Evolutionary conservation across 2,329 filamentous ascomycete genomes (phyloP).

Genomic region (Lachnellula occidentalis): DNA sequence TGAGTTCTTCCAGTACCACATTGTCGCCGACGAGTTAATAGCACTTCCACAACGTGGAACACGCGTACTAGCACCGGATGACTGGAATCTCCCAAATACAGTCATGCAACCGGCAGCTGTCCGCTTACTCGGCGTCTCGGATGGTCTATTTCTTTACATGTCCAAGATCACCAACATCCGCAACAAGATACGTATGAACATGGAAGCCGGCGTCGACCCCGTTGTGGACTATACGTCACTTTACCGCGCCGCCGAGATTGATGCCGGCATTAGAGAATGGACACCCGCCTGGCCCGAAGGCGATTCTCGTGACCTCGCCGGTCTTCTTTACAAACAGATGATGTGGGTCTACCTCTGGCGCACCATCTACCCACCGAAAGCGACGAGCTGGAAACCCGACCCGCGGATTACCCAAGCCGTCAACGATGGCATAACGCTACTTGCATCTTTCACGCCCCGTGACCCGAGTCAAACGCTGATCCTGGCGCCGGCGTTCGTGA

Average conservation of each 20-base stretch:
- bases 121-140: slow-evolving; percentile 72
- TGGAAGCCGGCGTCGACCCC: slow-evolving; percentile 56
- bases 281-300: slow-evolving; percentile 55
- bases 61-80: slow-evolving; percentile 21
- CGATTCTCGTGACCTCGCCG: slow-evolving; percentile 52
- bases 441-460: slow-evolving; percentile 50
- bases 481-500: slow-evolving; percentile 54
- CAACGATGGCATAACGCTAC: slow-evolving; percentile 49
- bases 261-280: slow-evolving; percentile 70
- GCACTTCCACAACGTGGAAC: slow-evolving; percentile 36
- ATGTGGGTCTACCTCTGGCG: slow-evolving; percentile 60
- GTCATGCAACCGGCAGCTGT: slow-evolving; percentile 24
- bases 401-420: slow-evolving; percentile 48
- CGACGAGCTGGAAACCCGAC: slow-evolving; percentile 35
- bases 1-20: slow-evolving; percentile 82
- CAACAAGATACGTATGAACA: slow-evolving; percentile 65
- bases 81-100: slow-evolving; percentile 23
- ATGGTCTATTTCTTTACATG: slow-evolving; percentile 74
- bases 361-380: slow-evolving; percentile 52
- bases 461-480: slow-evolving; percentile 56
- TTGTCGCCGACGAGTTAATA: slow-evolving; percentile 58
- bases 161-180: slow-evolving; percentile 74
- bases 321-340: slow-evolving; percentile 58
- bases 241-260: slow-evolving; percentile 69
- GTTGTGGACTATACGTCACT: slow-evolving; percentile 68